Percentiles rank a stretch among this genome's conserved stretches.
Evolutionary conservation across 139 green algal genomes (phyloP).

Genomic region (Chlorella sp.): DNA sequence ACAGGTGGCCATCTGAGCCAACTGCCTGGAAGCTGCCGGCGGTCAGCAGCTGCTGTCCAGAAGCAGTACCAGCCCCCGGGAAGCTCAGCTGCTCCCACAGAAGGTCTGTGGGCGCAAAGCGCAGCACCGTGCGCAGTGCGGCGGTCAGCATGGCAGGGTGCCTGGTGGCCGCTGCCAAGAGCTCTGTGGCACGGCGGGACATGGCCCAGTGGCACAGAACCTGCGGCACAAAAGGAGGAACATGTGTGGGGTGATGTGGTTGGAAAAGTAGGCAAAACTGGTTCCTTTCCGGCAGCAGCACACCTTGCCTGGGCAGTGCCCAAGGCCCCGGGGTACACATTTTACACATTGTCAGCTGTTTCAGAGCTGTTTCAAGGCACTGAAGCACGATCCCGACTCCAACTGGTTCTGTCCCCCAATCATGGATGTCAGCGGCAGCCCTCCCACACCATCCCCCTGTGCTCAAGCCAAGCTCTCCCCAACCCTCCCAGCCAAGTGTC

Average conservation of each 20-base stretch:
- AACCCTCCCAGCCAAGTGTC: too few species aligned
- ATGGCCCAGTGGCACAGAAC: constrained; percentile 23
- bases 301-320: neutral
- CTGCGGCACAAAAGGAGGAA: neutral
- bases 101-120: neutral
- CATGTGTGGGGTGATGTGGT: neutral
- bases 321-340: too few species aligned
- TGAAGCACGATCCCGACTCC: too few species aligned
- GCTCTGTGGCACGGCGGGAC: neutral
- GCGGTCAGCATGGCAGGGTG: neutral
- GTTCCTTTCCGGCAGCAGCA: too few species aligned
- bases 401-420: too few species aligned
- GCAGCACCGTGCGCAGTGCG: neutral
- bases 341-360: too few species aligned
- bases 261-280: neutral
- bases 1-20: constrained; percentile 41
- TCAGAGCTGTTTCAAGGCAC: too few species aligned
- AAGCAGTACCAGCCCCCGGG: too few species aligned
- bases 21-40: constrained; percentile 29
- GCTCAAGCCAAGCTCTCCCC: neutral
- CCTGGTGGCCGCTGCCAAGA: neutral
- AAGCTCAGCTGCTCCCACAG: neutral
- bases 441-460: too few species aligned
- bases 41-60: too few species aligned
- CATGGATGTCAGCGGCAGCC: too few species aligned